These are phyloP conservation scores for Hyphopichia burtonii DNA, from an alignment of 1,139 yeast species.

Conservation along the genomic window DNA sequence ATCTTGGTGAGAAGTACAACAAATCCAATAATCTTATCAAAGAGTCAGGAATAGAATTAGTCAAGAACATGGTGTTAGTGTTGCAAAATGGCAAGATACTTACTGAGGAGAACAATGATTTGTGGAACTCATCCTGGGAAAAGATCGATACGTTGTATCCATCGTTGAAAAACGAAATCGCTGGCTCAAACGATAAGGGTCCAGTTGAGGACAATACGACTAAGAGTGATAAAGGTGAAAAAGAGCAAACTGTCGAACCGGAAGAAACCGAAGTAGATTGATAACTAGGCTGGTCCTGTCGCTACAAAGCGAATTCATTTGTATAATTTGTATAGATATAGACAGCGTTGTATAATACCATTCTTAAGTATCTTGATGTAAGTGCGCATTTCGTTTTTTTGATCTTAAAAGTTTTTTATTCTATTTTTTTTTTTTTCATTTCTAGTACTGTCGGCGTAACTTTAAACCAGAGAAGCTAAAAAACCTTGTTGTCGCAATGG, in stretches of 20 bases:
- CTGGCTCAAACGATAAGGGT: neutral
- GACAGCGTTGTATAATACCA: neutral
- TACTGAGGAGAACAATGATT: conserved; percentile 17
- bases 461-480: too few relatives aligned
- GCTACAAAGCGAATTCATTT: neutral
- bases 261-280: neutral
- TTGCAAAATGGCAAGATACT: conserved; percentile 29
- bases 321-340: neutral
- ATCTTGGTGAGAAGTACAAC: conserved; percentile 19
- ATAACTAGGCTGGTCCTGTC: neutral
- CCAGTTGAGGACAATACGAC: too few relatives aligned
- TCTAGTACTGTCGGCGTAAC: too few relatives aligned
- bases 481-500: conserved; percentile 13
- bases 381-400: neutral
- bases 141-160: conserved; percentile 47
- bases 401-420: too few relatives aligned
- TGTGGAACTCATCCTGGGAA: conserved; percentile 42
- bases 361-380: neutral
- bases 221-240: neutral
- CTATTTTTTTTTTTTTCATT: neutral
- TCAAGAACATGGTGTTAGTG: conserved; percentile 57
- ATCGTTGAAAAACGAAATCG: conserved; percentile 31
- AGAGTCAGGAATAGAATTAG: conserved; percentile 62
- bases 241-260: conserved; percentile 4
- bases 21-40: conserved; percentile 37